Conservation (phyloP, 1,139 yeast genomes). For the Scheffersomyces lignicola region DNA sequence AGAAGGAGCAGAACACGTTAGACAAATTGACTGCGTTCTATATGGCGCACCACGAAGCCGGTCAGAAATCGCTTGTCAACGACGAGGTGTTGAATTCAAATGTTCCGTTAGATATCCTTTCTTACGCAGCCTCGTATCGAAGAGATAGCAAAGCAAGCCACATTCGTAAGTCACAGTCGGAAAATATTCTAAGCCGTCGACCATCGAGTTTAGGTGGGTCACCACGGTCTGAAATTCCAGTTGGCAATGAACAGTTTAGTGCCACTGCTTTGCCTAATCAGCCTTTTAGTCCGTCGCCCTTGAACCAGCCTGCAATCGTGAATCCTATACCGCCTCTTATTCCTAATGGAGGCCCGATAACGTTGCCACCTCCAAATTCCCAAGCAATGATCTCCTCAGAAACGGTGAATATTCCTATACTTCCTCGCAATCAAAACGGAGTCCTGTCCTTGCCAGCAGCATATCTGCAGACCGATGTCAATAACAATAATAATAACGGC, state of each 20-base stretch:
- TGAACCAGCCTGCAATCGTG: background rate
- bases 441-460: slow-evolving; percentile 1
- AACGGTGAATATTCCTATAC: slow-evolving; percentile 2
- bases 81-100: slow-evolving; percentile 6
- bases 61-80: slow-evolving; percentile 7
- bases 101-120: slow-evolving; percentile 35
- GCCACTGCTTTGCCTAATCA: background rate
- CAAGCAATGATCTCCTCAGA: slow-evolving; percentile 2
- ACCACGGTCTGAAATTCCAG: background rate
- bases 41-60: slow-evolving; percentile 4
- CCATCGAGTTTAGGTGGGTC: background rate
- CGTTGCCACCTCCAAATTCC: slow-evolving; percentile 1
- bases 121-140: slow-evolving; percentile 35
- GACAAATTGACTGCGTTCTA: slow-evolving; percentile 12
- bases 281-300: slow-evolving; percentile 1
- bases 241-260: background rate
- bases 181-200: background rate
- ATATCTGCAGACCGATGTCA: background rate
- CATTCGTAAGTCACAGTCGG: background rate
- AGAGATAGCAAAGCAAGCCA: slow-evolving; percentile 10
- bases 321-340: background rate
- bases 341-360: background rate
- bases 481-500: background rate
- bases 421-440: slow-evolving; percentile 3
- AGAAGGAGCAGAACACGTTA: slow-evolving; percentile 17